Evolutionary conservation across 768 basidiomycete species (phyloP).

Genomic region (Strobilomyces echinocephalus): DNA sequence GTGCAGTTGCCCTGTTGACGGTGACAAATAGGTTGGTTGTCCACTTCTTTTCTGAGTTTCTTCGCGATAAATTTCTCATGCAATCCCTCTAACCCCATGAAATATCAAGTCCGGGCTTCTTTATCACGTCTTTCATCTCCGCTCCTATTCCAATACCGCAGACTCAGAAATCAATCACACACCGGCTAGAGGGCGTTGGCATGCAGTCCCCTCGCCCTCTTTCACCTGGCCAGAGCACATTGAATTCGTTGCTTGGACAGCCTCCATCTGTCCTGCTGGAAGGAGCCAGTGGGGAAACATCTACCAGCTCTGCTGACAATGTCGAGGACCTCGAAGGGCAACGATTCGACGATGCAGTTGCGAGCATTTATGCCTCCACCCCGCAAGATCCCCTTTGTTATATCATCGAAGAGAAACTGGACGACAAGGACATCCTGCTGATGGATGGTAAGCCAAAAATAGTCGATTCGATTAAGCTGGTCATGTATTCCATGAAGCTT

Average conservation of each 20-base stretch:
- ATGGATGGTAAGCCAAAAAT: conserved; percentile 50
- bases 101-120: conserved; percentile 29
- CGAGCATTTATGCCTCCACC: conserved; percentile 29
- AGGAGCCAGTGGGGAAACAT: background rate
- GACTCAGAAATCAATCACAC: conserved; percentile 16
- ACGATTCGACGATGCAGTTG: conserved; percentile 31
- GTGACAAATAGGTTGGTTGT: conserved; percentile 21
- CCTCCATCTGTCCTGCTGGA: conserved; percentile 14
- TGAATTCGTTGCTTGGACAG: conserved; percentile 22
- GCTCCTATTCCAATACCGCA: conserved; percentile 24
- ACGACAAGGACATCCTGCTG: conserved; percentile 44
- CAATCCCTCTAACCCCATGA: conserved; percentile 24
- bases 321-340: conserved; percentile 8
- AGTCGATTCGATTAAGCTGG: conserved; percentile 7
- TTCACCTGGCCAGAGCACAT: conserved; percentile 16
- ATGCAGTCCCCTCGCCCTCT: conserved; percentile 19
- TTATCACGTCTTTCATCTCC: conserved; percentile 33
- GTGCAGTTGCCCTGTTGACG: conserved; percentile 12
- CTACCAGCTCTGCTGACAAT: background rate
- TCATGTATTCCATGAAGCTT: conserved; percentile 12
- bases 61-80: conserved; percentile 16
- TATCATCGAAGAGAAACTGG: conserved; percentile 53
- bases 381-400: conserved; percentile 26
- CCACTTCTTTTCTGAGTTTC: conserved; percentile 10
- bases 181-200: conserved; percentile 16